These are phyloP conservation scores for Aureobasidium musti DNA, from an alignment of 2,329 filamentous ascomycete genomes.

Conservation along the genomic window DNA sequence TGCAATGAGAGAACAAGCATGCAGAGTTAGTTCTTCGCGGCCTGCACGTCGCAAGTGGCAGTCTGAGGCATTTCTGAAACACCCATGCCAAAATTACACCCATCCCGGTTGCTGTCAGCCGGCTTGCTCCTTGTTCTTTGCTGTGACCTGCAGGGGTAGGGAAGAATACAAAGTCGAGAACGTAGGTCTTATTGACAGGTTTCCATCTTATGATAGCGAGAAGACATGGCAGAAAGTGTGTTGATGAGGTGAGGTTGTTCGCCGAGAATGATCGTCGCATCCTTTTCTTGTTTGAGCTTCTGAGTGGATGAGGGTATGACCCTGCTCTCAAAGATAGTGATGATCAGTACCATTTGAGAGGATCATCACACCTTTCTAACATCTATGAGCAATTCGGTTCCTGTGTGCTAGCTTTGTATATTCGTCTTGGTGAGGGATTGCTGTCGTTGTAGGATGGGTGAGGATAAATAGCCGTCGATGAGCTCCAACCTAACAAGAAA, in stretches of 20 bases:
- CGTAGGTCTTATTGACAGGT: background rate
- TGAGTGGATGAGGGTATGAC: background rate
- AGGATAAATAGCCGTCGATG: no score
- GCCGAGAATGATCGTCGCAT: background rate
- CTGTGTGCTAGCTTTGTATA: no score
- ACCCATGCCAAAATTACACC: constrained; percentile 7
- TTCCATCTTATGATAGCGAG: no score
- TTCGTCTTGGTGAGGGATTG: no score
- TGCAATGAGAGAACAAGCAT: background rate
- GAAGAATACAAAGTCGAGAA: background rate
- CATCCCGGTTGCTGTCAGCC: background rate
- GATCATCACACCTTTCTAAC: background rate
- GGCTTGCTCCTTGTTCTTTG: background rate
- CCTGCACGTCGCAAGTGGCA: constrained; percentile 7
- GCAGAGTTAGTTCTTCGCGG: background rate
- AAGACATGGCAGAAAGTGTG: background rate
- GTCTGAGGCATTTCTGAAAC: constrained; percentile 17
- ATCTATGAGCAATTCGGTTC: no score
- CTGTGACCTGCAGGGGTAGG: constrained; percentile 1
- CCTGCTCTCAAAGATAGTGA: background rate
- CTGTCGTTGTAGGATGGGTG: no score
- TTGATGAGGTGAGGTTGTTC: background rate
- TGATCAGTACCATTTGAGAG: background rate
- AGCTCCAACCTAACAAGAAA: no score
- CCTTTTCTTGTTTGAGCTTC: background rate